A percentile compares a stretch with the other conserved stretches of the same genome.
phyloP scores from a whole-genome alignment of 1,284 basidiomycete genomes.

The Hypsizygus ulmarius region DNA sequence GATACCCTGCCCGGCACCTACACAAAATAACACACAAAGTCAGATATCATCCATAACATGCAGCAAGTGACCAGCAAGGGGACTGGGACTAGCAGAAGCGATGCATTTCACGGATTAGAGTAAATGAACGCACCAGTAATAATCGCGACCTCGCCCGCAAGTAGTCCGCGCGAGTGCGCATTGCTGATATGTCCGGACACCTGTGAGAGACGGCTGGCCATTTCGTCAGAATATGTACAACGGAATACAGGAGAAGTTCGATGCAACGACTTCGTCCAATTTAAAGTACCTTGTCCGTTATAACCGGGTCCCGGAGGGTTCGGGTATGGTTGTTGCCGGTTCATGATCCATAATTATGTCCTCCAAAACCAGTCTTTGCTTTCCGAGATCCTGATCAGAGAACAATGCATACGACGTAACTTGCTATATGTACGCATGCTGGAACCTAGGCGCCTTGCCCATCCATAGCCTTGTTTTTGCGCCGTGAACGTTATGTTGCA shows the following conservation, averaged over 20 bases:
- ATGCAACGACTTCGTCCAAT: neutral
- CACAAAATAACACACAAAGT: neutral
- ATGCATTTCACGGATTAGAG: no score
- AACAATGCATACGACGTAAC: no score
- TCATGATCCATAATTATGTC: no score
- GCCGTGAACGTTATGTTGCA: no score
- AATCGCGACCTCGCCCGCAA: slow-evolving; percentile 80
- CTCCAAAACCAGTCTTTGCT: no score
- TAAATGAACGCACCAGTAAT: slow-evolving; percentile 47
- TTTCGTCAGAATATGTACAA: slow-evolving; percentile 24
- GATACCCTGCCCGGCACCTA: slow-evolving; percentile 55
- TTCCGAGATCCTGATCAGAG: no score
- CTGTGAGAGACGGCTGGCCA: slow-evolving; percentile 69
- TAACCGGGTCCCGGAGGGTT: no score
- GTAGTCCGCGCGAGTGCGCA: slow-evolving; percentile 58
- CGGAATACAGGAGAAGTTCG: neutral
- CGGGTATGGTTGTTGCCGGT: no score
- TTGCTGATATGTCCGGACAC: slow-evolving; percentile 68
- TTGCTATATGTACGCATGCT: no score
- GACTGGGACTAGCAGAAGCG: neutral
- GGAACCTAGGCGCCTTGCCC: no score
- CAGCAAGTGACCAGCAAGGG: neutral
- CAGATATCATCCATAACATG: slow-evolving; percentile 56
- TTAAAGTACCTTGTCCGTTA: no score
- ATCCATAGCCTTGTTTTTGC: no score